Evolutionary conservation across 2,329 filamentous ascomycete genomes (phyloP).

Genomic region (Colletotrichum cordylinicola): DNA sequence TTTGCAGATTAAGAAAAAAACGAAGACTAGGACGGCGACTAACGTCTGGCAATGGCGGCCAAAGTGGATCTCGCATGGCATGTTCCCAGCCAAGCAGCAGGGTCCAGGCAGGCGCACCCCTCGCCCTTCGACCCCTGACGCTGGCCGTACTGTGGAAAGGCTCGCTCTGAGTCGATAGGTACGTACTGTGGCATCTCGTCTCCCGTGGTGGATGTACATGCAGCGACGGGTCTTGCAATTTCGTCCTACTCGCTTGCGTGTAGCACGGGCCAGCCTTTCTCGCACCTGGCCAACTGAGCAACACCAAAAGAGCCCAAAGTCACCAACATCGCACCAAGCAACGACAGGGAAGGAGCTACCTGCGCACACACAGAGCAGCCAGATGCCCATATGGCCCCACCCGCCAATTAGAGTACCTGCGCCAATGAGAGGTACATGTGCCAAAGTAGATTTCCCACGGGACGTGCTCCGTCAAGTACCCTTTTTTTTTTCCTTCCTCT

Average conservation of each 20-base stretch:
- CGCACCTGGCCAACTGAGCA: constrained; percentile 4
- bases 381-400: background rate
- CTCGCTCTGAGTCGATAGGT: background rate
- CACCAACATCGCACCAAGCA: background rate
- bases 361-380: background rate
- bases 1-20: background rate
- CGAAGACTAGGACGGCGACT: constrained; percentile 7
- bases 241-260: constrained; percentile 19
- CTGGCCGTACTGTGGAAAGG: constrained; percentile 12
- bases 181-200: background rate
- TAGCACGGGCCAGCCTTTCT: constrained; percentile 13
- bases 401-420: background rate
- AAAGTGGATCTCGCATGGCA: constrained; percentile 12
- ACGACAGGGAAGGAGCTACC: constrained; percentile 15
- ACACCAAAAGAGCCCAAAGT: background rate
- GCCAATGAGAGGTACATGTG: background rate
- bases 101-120: background rate
- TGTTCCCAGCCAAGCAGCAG: constrained; percentile 17
- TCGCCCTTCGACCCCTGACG: background rate
- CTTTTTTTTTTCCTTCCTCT: background rate
- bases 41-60: constrained; percentile 13
- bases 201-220: background rate
- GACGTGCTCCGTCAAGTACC: background rate
- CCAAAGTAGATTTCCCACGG: background rate
- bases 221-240: constrained; percentile 21